Conservation (phyloP, 768 basidiomycete genomes). For the Hydnum rufescens region DNA sequence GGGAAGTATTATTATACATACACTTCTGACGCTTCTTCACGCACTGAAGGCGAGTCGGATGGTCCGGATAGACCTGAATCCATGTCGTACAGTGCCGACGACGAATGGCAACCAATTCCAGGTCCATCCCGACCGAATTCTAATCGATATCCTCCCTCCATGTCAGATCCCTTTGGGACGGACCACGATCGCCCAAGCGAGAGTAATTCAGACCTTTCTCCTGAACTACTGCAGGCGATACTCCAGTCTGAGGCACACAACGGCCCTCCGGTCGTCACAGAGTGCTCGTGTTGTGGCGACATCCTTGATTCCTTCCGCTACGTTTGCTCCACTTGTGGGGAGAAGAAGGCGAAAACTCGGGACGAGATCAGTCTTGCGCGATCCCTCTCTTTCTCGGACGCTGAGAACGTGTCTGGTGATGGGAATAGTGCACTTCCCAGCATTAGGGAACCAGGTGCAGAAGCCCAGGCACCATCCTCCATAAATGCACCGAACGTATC, state of each 20-base stretch:
- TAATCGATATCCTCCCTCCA: not conserved
- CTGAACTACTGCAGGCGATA: conserved; percentile 29
- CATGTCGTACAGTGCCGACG: not conserved
- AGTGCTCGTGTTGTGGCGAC: conserved; percentile 65
- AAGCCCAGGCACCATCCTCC: no score
- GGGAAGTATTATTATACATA: conserved; percentile 69
- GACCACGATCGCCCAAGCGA: not conserved
- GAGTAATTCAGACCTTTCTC: conserved; percentile 21
- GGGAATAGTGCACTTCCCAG: no score
- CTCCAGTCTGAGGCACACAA: conserved; percentile 21
- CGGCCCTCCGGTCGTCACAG: conserved; percentile 37
- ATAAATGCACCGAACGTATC: no score
- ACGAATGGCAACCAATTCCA: not conserved
- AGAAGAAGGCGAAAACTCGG: conserved; percentile 31
- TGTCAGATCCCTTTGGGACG: not conserved
- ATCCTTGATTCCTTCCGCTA: conserved; percentile 70
- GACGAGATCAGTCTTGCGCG: not conserved
- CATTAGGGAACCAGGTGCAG: no score
- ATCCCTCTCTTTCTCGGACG: no score
- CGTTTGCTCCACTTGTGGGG: conserved; percentile 75
- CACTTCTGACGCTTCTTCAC: conserved; percentile 26
- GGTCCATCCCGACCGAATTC: not conserved
- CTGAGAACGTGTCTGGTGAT: no score
- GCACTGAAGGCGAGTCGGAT: conserved; percentile 23
- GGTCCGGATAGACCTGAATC: not conserved